Base-by-base conservation (phyloP, 495 filamentous ascomycete species). In the Lasiosphaeria miniovina region DNA sequence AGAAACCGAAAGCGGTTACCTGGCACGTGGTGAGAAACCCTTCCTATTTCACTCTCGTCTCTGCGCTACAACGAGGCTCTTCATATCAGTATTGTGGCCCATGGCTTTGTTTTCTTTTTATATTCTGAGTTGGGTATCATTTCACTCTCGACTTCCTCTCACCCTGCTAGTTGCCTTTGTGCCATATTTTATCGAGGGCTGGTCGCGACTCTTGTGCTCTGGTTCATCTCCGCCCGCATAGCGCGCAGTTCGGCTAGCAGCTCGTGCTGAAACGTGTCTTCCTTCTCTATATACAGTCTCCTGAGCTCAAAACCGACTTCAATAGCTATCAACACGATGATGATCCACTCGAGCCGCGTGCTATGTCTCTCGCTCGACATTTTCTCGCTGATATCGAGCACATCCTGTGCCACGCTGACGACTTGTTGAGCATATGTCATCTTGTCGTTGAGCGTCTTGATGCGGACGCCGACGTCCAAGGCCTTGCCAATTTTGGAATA, bases 341-440 rank as follows among this genome's bases (percentile, higher is more conserved):
- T 97, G 69, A 95, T 92, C 92, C 91, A 96, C 75, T 98, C 94
- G n/a, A 98, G 74, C 45, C 89, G 77, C 12, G 92, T 84, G 9
- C 89, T 86, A 72, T 97, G 90, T 61, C 86, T 88, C 77, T 98
- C 93, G 70, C 92, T 96, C 60, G 95, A 78, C 67, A 89, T 86
- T 70, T 97, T 91, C 57, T 95, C 81, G 24, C 96, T 77, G n/a
- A 97, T 92, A 62, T 85, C 90, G 11, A 94, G 90, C 69, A 97
- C 97, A 59, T 96, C 89, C 58, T 95, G 81, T 14, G 97, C 77
- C 11, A 98, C 92, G 61, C 81, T 89, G 10, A 94, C 93, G 66
- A 97, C 97, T 69, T 97, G 94, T 66, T 91, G 90, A 1, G 92
- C 94, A 76, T 98, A 98, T 67, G 96, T 93, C 85, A 98, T 93